Base-by-base conservation (phyloP, 2,329 filamentous ascomycete genomes). In the Sporothrix pallida region DNA sequence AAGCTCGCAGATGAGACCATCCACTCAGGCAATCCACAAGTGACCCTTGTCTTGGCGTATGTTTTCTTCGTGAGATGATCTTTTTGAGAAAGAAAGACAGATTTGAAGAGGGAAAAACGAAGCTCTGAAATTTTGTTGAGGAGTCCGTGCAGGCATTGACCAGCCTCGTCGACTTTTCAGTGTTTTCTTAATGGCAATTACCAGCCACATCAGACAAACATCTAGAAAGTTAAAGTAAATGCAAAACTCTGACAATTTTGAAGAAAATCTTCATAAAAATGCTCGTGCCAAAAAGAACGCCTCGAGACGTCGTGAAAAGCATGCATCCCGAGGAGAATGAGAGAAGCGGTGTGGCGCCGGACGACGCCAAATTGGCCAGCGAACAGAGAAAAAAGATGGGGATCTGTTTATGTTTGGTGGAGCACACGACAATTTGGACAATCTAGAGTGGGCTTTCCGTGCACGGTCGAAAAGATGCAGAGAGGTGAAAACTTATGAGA, bases 1-100 rank as follows among this genome's bases (percentile, higher is more conserved):
- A 52, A 50, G 65, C 65, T 52, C 17, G 65, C 65, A 68, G 65
- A 67, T 67, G 62, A 67, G 62, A 17, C 20, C 42, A 48, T 67
- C 62, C 62, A 67, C 62, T 48, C n/a, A 4, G 56, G 26, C 62
- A 67, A 48, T 26, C n/a, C 62, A 17, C 48, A 56, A 56, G 2
- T 37, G 54, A 26, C 54, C 12, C 20, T 31, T 10, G 54, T 6
- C 42, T 67, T 67, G 42, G 62, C 62, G 42, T 60, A 17, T 60
- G 26, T 42, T 60, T 60, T 60, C 42, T 13, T 37, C 31, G 31
- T 6, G 31, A 37, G 31, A 3, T 3, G 31, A 37, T 37, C 4
- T 37, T 37, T 37, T 37, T n/a, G n/a, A 54, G 52, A 26, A 8
- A 23, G 10, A 12, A 26, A 56, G 12, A 46, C 17, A 20, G n/a